These are phyloP conservation scores for Penicillium coffeae DNA, from an alignment of 495 filamentous ascomycete genomes.

Conservation along the genomic window DNA sequence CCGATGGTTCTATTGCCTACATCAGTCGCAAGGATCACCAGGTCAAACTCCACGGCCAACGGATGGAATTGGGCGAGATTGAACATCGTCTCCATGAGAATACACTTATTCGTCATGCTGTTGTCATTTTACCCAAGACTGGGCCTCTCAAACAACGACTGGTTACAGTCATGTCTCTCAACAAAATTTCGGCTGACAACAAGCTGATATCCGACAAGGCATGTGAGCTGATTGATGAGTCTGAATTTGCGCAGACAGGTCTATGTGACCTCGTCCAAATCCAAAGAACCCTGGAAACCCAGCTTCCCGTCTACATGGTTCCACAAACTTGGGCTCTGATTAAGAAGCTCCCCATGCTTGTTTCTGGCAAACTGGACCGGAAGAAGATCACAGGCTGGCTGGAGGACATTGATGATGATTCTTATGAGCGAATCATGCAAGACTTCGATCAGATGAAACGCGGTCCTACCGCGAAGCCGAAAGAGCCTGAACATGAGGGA, in stretches of 20 bases:
- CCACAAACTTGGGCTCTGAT: slow-evolving; percentile 44
- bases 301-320: slow-evolving; percentile 48
- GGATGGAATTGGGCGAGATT: slow-evolving; percentile 59
- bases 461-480: slow-evolving; percentile 22
- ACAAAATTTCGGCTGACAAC: slow-evolving; percentile 24
- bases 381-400: slow-evolving; percentile 45
- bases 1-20: slow-evolving; percentile 48
- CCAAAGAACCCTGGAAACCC: slow-evolving; percentile 31
- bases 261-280: slow-evolving; percentile 31
- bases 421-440: slow-evolving; percentile 38
- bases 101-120: slow-evolving; percentile 36
- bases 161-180: slow-evolving; percentile 41
- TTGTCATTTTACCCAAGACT: slow-evolving; percentile 44
- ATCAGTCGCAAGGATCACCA: slow-evolving; percentile 63
- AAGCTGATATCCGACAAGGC: slow-evolving; percentile 29
- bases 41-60: slow-evolving; percentile 64
- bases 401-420: slow-evolving; percentile 34
- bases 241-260: slow-evolving; percentile 19
- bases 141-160: slow-evolving; percentile 38
- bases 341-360: slow-evolving; percentile 42
- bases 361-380: slow-evolving; percentile 48
- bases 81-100: slow-evolving; percentile 38
- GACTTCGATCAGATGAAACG: slow-evolving; percentile 33
- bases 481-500: slow-evolving; percentile 21
- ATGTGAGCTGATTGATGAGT: slow-evolving; percentile 34